Percentiles rank a stretch among this genome's conserved stretches.
These are phyloP conservation scores for Arctostaphylos glauca DNA, from an alignment of 148 eudicot species.

Conservation along the genomic window DNA sequence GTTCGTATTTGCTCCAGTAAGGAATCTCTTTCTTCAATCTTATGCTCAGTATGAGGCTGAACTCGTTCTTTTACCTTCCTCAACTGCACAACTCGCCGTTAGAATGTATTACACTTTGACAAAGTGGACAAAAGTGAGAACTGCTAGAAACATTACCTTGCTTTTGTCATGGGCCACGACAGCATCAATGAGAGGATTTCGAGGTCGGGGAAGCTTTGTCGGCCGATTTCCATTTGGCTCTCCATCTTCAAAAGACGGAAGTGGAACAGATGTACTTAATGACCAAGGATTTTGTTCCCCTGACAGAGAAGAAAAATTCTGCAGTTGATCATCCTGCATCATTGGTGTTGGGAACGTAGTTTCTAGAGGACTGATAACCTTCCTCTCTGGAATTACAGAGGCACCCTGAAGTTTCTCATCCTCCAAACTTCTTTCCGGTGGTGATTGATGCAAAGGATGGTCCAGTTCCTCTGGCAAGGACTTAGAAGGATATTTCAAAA, in stretches of 20 bases:
- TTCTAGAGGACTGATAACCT: slow-evolving; percentile 23
- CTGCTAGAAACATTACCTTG: slow-evolving; percentile 51
- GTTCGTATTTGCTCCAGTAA: slow-evolving; percentile 77
- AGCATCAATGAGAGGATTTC: slow-evolving; percentile 85
- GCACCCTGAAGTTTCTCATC: slow-evolving; percentile 25
- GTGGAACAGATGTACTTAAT: slow-evolving; percentile 25
- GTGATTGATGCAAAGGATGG: slow-evolving; percentile 17
- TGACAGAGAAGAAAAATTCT: slow-evolving; percentile 31
- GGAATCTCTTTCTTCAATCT: slow-evolving; percentile 66
- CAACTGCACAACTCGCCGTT: slow-evolving; percentile 33
- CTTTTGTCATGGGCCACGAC: slow-evolving; percentile 85
- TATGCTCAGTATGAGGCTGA: slow-evolving; percentile 36
- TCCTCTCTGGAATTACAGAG: slow-evolving; percentile 24
- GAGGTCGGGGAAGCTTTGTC: slow-evolving; percentile 69
- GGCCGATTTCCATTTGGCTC: slow-evolving; percentile 43
- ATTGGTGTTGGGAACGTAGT: slow-evolving; percentile 23
- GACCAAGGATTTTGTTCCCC: slow-evolving; percentile 40
- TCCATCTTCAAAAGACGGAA: slow-evolving; percentile 34
- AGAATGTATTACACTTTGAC: background rate
- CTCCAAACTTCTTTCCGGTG: slow-evolving; percentile 20
- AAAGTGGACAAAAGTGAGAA: background rate
- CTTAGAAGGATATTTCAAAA: slow-evolving; percentile 15
- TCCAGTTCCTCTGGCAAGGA: slow-evolving; percentile 15
- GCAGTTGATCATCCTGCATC: slow-evolving; percentile 30
- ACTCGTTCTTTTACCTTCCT: slow-evolving; percentile 60